These are phyloP conservation scores for Colletotrichum euphorbiae DNA, from an alignment of 2,329 filamentous ascomycete genomes.

Conservation along the genomic window DNA sequence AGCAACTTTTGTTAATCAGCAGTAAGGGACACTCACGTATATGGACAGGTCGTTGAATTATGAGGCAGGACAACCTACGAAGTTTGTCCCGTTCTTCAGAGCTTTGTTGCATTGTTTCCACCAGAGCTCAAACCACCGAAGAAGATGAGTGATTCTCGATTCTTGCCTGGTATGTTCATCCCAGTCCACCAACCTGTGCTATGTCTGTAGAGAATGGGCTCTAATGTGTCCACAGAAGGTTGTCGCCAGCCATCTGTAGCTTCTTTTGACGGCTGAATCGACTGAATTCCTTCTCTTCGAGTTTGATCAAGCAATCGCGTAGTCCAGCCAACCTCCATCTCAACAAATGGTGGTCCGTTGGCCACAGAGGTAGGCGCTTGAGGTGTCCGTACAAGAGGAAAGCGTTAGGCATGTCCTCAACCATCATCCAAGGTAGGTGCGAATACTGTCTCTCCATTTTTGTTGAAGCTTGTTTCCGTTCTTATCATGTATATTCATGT, in stretches of 20 bases:
- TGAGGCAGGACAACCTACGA: too few species aligned
- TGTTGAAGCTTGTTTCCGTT: conserved; percentile 35
- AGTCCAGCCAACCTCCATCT: conserved; percentile 42
- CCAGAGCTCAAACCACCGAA: conserved; percentile 22
- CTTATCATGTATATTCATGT: conserved; percentile 42
- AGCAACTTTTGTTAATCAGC: too few species aligned
- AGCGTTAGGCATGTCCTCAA: conserved; percentile 39
- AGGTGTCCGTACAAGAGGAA: conserved; percentile 43
- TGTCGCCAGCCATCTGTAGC: conserved; percentile 14
- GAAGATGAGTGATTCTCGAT: conserved; percentile 35
- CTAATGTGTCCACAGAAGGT: conserved; percentile 2
- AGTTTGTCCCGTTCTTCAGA: background rate
- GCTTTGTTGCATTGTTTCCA: conserved; percentile 1
- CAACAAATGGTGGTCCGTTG: conserved; percentile 43
- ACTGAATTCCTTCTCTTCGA: background rate
- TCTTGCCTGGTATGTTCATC: conserved; percentile 36
- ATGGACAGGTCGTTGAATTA: too few species aligned
- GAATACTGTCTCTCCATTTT: conserved; percentile 39
- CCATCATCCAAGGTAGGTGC: conserved; percentile 43
- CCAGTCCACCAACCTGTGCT: conserved; percentile 39
- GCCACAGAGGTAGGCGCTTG: conserved; percentile 41
- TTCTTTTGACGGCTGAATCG: conserved; percentile 20
- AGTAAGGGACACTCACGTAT: too few species aligned
- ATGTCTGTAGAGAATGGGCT: conserved; percentile 13
- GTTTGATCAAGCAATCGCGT: conserved; percentile 38